Base-by-base conservation (phyloP, 2,329 filamentous ascomycete species). In the Apiospora sp. region DNA sequence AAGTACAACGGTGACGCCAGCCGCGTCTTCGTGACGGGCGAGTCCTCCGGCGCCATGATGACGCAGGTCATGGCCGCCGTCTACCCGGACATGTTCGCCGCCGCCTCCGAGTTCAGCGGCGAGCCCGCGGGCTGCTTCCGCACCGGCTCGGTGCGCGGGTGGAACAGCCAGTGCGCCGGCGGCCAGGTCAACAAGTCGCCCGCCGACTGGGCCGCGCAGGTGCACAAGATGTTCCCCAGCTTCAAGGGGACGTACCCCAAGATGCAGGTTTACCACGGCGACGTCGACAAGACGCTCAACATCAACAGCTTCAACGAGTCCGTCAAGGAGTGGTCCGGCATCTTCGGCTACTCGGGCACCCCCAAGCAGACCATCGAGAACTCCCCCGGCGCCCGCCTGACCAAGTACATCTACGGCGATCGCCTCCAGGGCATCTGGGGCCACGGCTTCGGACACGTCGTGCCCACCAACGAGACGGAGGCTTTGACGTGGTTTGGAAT, bases 11-110 rank as follows among this genome's bases (percentile, higher is more conserved):
- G 83, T 44, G 86, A 91, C 76, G 75, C 84, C 19, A 81, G 76
- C 72, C 84, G 83, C 72, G 87, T 91, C 1, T 90, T 85, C 73
- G 86, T 87, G 3, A 88, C 86, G 0, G 89, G 89, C 5, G 79
- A 78, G 0, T 83, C 80, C 4, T 86, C 83, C 0, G 85, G 85
- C 1, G 84, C 75, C 75, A 87, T 87, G 84, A 87, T 87, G 85
- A 86, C 85, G 67, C 86, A 87, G 73, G 84, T 87, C 74, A 78
- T 88, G 51, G 81, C 83, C 0, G 86, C 83, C 3, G 80, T 83
- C 0, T 88, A 87, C 76, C 86, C 86, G 0, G 85, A 87, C 41
- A 73, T 87, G 43, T 86, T 88, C 74, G 80, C 80, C 0, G 86
- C 85, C 0, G 86, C 81, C 1, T 81, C 83, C 6, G 83, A 79